Conservation (phyloP, 2,329 filamentous ascomycete species). For the Diaporthe helianthi region DNA sequence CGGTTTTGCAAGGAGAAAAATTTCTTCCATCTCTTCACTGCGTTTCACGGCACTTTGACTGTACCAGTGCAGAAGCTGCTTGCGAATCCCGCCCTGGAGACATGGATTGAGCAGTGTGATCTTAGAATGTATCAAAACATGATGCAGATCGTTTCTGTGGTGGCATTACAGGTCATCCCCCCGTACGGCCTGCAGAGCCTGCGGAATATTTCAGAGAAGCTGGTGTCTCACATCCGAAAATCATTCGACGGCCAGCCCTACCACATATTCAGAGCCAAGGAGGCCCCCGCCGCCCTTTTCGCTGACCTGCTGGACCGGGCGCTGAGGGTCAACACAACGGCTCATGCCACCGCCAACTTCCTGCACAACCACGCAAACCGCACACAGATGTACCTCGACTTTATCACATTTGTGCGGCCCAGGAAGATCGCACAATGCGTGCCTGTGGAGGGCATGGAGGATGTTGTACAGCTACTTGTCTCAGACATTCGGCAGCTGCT, state of each 20-base stretch:
- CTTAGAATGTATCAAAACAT: constrained; percentile 97
- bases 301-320: constrained; percentile 85
- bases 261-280: constrained; percentile 86
- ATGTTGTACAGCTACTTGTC: constrained; percentile 67
- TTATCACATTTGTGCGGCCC: constrained; percentile 71
- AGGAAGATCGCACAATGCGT: constrained; percentile 70
- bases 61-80: constrained; percentile 96
- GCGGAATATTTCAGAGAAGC: constrained; percentile 80
- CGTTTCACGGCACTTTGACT: constrained; percentile 94
- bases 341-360: constrained; percentile 93
- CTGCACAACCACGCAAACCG: constrained; percentile 87
- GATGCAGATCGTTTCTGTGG: constrained; percentile 87
- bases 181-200: constrained; percentile 87
- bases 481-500: constrained; percentile 74
- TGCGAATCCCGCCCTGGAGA: constrained; percentile 77
- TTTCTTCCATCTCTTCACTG: constrained; percentile 92
- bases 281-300: constrained; percentile 88
- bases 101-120: constrained; percentile 96
- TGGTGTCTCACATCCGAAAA: constrained; percentile 82
- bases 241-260: constrained; percentile 85
- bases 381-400: constrained; percentile 95
- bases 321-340: constrained; percentile 89
- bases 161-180: constrained; percentile 90
- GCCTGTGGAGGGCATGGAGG: constrained; percentile 69
- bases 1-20: constrained; percentile 97